These are phyloP conservation scores for Penicillium antarcticum DNA, from an alignment of 495 filamentous ascomycete genomes.

Conservation along the genomic window DNA sequence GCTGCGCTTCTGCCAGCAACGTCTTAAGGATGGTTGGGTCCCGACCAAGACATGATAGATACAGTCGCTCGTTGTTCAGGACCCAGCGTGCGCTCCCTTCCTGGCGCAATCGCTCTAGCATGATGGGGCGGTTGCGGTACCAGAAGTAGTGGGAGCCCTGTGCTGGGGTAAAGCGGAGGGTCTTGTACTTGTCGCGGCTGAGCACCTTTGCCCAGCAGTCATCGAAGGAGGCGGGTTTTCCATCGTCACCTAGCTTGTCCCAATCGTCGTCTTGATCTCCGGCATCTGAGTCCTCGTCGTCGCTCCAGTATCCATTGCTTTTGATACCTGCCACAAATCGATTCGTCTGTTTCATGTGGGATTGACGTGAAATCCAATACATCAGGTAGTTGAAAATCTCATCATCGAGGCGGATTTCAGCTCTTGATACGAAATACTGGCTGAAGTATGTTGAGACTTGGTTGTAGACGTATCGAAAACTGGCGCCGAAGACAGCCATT, in stretches of 20 bases:
- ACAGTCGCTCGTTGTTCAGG: conserved; percentile 56
- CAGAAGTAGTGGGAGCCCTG: conserved; percentile 65
- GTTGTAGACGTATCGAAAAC: conserved; percentile 46
- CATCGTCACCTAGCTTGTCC: not conserved
- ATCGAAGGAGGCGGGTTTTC: conserved; percentile 20
- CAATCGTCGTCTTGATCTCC: conserved; percentile 35
- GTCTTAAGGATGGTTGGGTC: conserved; percentile 62
- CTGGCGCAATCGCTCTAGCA: conserved; percentile 49
- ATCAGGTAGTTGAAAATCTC: conserved; percentile 69
- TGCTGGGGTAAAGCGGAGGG: conserved; percentile 60
- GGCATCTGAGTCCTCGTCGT: conserved; percentile 32
- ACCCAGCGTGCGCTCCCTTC: conserved; percentile 22
- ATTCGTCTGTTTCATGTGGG: conserved; percentile 52
- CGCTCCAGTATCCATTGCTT: conserved; percentile 45
- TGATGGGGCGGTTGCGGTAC: conserved; percentile 53
- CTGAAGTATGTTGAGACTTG: conserved; percentile 35
- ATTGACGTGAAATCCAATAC: conserved; percentile 64
- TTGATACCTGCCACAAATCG: conserved; percentile 62
- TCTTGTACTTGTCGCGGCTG: conserved; percentile 53
- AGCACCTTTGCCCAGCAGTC: conserved; percentile 48
- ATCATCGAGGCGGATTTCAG: conserved; percentile 63
- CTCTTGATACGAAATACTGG: conserved; percentile 46
- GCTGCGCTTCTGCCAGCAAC: conserved; percentile 61
- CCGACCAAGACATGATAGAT: conserved; percentile 63
- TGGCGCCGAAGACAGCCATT: conserved; percentile 45